These are phyloP conservation scores for Fusarium sambucinum DNA, from an alignment of 2,329 filamentous ascomycete species.

Conservation along the genomic window DNA sequence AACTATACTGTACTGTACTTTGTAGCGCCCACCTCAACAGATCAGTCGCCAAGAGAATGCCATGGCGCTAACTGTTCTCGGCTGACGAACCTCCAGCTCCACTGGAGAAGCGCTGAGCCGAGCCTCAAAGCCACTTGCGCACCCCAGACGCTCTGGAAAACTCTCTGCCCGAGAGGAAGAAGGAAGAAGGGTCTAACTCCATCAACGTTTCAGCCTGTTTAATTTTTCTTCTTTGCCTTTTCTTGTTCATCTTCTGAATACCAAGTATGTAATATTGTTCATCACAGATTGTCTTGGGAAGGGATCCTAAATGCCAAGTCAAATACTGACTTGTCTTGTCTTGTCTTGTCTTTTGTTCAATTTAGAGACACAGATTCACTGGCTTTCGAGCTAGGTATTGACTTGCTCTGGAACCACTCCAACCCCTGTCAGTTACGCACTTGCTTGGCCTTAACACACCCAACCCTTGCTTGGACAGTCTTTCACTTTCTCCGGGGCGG, in stretches of 20 bases:
- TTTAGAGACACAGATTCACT: conserved; percentile 2
- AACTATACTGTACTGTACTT: not conserved
- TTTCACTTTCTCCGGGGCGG: conserved; percentile 25
- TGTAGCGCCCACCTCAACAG: conserved; percentile 6
- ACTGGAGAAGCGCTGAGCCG: conserved; percentile 8
- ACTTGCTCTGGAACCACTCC: conserved; percentile 29
- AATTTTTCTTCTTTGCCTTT: not conserved
- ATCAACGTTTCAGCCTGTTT: conserved; percentile 18
- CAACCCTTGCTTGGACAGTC: not conserved
- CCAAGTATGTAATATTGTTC: not conserved
- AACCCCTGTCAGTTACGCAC: conserved; percentile 30
- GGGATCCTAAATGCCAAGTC: conserved; percentile 3
- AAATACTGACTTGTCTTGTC: not conserved
- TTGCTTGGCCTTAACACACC: conserved; percentile 1
- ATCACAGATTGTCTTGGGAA: conserved; percentile 13
- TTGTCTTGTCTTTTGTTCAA: not conserved
- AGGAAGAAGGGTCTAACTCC: conserved; percentile 2
- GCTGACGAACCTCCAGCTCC: not conserved
- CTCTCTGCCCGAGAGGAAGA: not conserved
- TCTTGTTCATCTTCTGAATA: not conserved
- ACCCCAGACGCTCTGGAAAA: conserved; percentile 7
- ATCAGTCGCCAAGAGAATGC: conserved; percentile 5
- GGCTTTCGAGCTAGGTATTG: conserved; percentile 4
- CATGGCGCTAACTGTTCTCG: not conserved
- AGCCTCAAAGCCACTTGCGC: conserved; percentile 7